A percentile compares a stretch with the other conserved stretches of the same genome.
phyloP scores from a whole-genome alignment of 768 basidiomycete species.

The Cubamyces sp. region DNA sequence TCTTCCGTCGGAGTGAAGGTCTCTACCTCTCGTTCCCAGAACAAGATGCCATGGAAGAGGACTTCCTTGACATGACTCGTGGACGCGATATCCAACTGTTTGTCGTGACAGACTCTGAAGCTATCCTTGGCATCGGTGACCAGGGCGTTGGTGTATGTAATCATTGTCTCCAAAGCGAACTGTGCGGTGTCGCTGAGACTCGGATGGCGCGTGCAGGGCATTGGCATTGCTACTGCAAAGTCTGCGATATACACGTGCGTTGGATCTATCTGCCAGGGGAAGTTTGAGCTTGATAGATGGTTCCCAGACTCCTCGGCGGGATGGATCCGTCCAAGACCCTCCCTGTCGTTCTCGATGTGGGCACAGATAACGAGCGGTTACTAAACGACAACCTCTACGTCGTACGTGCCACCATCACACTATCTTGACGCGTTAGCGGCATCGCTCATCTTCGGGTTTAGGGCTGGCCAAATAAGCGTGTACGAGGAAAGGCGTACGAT shows the following conservation, averaged over 20 bases:
- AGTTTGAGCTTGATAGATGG: neutral
- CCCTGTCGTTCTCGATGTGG: constrained; percentile 71
- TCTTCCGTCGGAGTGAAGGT: constrained; percentile 81
- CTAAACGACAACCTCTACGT: constrained; percentile 69
- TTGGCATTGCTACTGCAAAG: constrained; percentile 75
- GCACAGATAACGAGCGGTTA: constrained; percentile 70
- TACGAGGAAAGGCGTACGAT: constrained; percentile 77
- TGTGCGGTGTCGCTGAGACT: neutral
- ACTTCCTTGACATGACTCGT: constrained; percentile 69
- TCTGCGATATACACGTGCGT: constrained; percentile 74
- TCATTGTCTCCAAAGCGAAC: too few species aligned
- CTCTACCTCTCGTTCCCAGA: constrained; percentile 68
- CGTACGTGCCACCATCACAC: constrained; percentile 36
- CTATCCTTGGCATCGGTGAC: constrained; percentile 79
- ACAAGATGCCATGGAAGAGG: constrained; percentile 72
- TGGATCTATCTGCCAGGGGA: neutral
- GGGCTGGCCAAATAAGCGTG: constrained; percentile 74
- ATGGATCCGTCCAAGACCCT: constrained; percentile 64
- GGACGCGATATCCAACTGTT: constrained; percentile 73
- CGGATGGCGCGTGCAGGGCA: constrained; percentile 33
- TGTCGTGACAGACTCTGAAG: constrained; percentile 84
- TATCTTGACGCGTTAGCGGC: neutral
- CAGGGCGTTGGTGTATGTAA: constrained; percentile 68
- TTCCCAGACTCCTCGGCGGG: constrained; percentile 60
- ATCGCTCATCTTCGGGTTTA: constrained; percentile 31